These are phyloP conservation scores for Xylaria acuta DNA, from an alignment of 495 filamentous ascomycete genomes.

Conservation along the genomic window DNA sequence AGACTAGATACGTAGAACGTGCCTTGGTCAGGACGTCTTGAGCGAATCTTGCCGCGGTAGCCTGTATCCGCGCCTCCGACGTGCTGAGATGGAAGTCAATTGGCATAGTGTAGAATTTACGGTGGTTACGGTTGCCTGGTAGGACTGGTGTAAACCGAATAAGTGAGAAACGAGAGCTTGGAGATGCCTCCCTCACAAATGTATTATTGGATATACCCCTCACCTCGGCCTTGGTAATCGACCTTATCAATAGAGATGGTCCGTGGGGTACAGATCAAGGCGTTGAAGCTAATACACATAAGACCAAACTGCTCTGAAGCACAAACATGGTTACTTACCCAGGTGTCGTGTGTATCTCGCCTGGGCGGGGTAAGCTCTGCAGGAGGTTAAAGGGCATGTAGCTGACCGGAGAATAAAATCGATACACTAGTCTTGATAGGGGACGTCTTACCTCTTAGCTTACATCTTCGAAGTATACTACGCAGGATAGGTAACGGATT, in stretches of 20 bases:
- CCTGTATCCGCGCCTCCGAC: background rate
- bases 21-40: background rate
- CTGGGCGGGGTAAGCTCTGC: constrained; percentile 3
- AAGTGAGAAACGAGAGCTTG: background rate
- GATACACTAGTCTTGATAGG: background rate
- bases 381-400: background rate
- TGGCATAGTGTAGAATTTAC: background rate
- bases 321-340: background rate
- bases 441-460: background rate
- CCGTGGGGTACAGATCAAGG: background rate
- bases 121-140: background rate
- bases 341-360: background rate
- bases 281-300: background rate
- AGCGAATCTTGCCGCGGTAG: background rate
- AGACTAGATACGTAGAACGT: background rate
- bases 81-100: constrained; percentile 2
- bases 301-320: background rate
- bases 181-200: background rate
- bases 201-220: background rate
- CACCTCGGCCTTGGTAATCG: background rate
- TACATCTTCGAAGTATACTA: background rate
- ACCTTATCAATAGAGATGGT: background rate
- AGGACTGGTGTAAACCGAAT: background rate
- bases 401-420: no score
- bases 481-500: background rate